phyloP scores from a whole-genome alignment of 148 eudicot genomes.

The Vaccinium corymbosum region DNA sequence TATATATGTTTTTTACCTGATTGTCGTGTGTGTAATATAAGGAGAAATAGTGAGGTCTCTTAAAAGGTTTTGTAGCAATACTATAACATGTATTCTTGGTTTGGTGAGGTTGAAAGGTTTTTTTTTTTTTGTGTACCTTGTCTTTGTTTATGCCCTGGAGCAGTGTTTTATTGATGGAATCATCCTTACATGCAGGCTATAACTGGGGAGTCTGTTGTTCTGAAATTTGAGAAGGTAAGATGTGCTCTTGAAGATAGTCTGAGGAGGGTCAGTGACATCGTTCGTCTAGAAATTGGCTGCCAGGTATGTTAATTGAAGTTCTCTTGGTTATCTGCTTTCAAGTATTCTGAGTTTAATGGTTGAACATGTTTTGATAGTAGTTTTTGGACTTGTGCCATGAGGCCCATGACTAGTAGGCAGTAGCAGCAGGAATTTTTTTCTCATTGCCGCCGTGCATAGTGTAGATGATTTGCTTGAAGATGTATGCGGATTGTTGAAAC shows the following conservation, averaged over 20 bases:
- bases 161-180: constrained; percentile 17
- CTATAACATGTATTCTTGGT: not conserved
- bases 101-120: constrained; percentile 1
- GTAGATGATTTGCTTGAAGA: not conserved
- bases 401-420: not conserved
- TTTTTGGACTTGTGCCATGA: constrained; percentile 1
- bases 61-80: not conserved
- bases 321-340: not conserved
- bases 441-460: not conserved
- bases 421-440: not conserved
- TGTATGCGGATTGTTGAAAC: not conserved
- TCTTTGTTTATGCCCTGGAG: not conserved
- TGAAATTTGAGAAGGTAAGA: constrained; percentile 89
- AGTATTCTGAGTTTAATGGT: not conserved
- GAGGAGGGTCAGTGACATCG: constrained; percentile 81
- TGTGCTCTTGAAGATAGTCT: constrained; percentile 75
- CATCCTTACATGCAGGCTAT: constrained; percentile 63
- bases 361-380: not conserved
- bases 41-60: not conserved
- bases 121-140: not conserved
- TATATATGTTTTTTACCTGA: not conserved
- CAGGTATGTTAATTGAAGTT: constrained; percentile 51
- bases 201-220: constrained; percentile 84
- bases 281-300: constrained; percentile 78
- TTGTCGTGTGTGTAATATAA: not conserved